Evolutionary conservation across 1,139 yeast species (phyloP).

Genomic region (Taiozyma sp.): DNA sequence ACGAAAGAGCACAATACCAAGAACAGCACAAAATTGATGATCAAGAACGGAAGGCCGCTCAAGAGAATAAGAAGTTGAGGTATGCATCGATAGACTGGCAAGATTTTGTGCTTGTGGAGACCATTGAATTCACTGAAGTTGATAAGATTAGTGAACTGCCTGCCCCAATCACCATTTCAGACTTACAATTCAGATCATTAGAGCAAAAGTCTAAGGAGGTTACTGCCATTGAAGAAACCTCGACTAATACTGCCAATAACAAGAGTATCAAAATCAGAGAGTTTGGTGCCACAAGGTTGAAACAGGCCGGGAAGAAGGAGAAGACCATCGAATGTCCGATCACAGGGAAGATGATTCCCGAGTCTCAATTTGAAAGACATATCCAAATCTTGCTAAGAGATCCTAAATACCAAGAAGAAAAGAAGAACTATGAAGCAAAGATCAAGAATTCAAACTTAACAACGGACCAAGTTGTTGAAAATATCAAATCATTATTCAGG

Average conservation of each 20-base stretch:
- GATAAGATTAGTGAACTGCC: slow-evolving; percentile 63
- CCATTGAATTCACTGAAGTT: slow-evolving; percentile 59
- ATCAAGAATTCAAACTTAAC: slow-evolving; percentile 61
- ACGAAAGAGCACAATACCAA: slow-evolving; percentile 53
- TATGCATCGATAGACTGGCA: slow-evolving; percentile 89
- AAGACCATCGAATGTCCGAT: slow-evolving; percentile 62
- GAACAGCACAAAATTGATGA: slow-evolving; percentile 35
- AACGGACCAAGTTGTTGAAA: slow-evolving; percentile 67
- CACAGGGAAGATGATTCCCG: slow-evolving; percentile 67
- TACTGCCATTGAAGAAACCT: slow-evolving; percentile 10
- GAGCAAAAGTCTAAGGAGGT: slow-evolving; percentile 36
- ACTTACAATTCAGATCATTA: slow-evolving; percentile 58
- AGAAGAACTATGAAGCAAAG: slow-evolving; percentile 59
- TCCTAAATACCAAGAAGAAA: slow-evolving; percentile 73
- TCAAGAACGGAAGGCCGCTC: slow-evolving; percentile 27
- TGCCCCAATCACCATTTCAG: slow-evolving; percentile 54
- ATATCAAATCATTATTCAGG: slow-evolving; percentile 59
- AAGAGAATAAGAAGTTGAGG: slow-evolving; percentile 40
- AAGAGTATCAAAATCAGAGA: slow-evolving; percentile 51
- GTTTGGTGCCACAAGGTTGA: slow-evolving; percentile 64
- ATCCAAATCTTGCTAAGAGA: slow-evolving; percentile 69
- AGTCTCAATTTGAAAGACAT: slow-evolving; percentile 69
- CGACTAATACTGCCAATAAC: background rate
- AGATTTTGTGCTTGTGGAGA: slow-evolving; percentile 68
- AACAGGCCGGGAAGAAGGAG: slow-evolving; percentile 27